Evolutionary conservation across 1,284 basidiomycete genomes (phyloP).

Genomic region (Apiotrichum gamsii): DNA sequence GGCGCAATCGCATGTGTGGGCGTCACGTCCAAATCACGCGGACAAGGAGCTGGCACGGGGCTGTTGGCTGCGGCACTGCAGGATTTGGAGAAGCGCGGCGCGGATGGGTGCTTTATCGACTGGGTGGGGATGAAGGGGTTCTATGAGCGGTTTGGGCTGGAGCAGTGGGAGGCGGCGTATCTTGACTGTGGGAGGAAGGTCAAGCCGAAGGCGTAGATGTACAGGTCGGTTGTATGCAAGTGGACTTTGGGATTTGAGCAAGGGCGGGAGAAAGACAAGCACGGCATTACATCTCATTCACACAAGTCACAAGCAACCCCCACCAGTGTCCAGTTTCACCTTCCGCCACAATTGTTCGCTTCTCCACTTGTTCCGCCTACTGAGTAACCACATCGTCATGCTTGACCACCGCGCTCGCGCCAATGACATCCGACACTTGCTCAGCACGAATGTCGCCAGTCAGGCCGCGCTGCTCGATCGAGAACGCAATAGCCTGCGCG

Average conservation of each 20-base stretch:
- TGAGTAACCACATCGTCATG: too few relatives aligned
- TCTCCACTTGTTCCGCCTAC: too few relatives aligned
- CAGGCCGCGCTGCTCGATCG: conserved; percentile 20
- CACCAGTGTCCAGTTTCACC: too few relatives aligned
- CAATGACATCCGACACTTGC: conserved; percentile 9
- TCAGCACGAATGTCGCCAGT: conserved; percentile 12
- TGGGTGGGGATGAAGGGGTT: conserved; percentile 25
- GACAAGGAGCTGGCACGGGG: conserved; percentile 17
- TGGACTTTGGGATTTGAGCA: too few relatives aligned
- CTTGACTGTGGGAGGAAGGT: not conserved
- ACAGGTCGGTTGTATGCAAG: too few relatives aligned
- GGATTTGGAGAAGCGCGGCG: conserved; percentile 17
- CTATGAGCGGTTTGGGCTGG: conserved; percentile 20
- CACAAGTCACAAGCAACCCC: too few relatives aligned
- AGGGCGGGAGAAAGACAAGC: too few relatives aligned
- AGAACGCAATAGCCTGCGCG: conserved; percentile 54
- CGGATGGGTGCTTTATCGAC: conserved; percentile 26
- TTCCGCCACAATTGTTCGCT: too few relatives aligned
- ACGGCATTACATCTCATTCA: too few relatives aligned
- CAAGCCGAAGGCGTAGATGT: too few relatives aligned
- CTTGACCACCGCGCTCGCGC: not conserved
- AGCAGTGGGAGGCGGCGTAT: conserved; percentile 19
- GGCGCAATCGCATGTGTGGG: conserved; percentile 21
- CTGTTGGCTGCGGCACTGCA: conserved; percentile 16
- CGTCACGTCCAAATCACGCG: conserved; percentile 8